Conservation (phyloP, 2,329 filamentous ascomycete genomes). For the Trichoderma aggressivum region DNA sequence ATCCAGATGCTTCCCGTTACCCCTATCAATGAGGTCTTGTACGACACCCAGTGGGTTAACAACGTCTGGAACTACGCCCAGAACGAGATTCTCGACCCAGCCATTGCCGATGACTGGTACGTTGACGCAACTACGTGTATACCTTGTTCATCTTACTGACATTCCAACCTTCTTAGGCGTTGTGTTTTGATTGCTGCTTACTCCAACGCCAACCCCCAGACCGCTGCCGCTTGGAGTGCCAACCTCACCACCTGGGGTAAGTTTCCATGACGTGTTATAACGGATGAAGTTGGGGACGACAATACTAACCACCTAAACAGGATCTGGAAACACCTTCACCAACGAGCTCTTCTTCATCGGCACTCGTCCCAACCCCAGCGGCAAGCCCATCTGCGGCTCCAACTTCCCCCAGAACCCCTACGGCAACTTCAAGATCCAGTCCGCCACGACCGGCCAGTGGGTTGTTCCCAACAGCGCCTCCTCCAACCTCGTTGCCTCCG, state of each 20-base stretch:
- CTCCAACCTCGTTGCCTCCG: slow-evolving; percentile 23
- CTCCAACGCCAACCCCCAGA: slow-evolving; percentile 25
- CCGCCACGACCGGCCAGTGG: slow-evolving; percentile 19
- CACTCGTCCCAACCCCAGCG: slow-evolving; percentile 25
- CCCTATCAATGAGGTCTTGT: slow-evolving; percentile 21
- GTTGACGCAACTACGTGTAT: background rate
- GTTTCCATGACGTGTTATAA: background rate
- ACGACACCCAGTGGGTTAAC: slow-evolving; percentile 24
- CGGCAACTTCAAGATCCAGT: slow-evolving; percentile 25
- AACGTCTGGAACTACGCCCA: slow-evolving; percentile 26
- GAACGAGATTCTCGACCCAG: slow-evolving; percentile 23
- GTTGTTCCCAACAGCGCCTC: slow-evolving; percentile 20
- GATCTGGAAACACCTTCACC: slow-evolving; percentile 25
- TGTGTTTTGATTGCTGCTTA: slow-evolving; percentile 26
- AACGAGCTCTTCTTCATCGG: slow-evolving; percentile 28
- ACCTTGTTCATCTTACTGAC: background rate
- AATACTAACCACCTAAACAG: slow-evolving; percentile 1
- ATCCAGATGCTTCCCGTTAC: slow-evolving; percentile 19
- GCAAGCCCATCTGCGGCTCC: slow-evolving; percentile 24
- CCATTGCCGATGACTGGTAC: slow-evolving; percentile 25
- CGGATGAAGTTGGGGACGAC: no score
- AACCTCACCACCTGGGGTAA: slow-evolving; percentile 26
- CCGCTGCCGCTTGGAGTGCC: slow-evolving; percentile 24
- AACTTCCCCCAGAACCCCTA: slow-evolving; percentile 26
- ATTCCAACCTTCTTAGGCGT: slow-evolving; percentile 18